Base-by-base conservation (phyloP, 2,329 filamentous ascomycete species). In the Arthrobotrys musiformis region DNA sequence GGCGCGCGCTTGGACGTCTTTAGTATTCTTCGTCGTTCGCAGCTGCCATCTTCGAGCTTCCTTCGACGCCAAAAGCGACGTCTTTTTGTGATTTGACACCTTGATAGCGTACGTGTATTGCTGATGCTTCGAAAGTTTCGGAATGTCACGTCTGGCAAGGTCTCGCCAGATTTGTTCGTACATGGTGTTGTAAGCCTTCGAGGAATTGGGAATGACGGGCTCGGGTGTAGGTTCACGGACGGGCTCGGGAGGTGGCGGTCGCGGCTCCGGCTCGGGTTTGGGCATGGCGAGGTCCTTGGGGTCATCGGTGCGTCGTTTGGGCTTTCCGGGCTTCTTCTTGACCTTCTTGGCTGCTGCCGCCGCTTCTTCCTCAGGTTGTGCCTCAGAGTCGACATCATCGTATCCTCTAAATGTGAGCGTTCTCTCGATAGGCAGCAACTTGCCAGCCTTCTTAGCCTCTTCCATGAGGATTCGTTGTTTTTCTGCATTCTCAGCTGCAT, bases 161-260 rank as follows among this genome's bases (percentile, higher is more conserved):
- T 99, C 95, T 79, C 94, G 92, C 91, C 93, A 96, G 79, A 98
- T 98, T 83, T 97, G 93, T 81, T 97, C 94, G 83, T 97, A 97
- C 72, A 99, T 94, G 83, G 97, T 94, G 82, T 96, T 93, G 85
- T 96, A 99, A 17, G 92, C 93, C 83, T 97, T 97, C 61, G 93
- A 95, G 19, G 75, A 78, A 67, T 81, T 79, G 3, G 80, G 79
- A 30, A 80, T 35, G 66, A 79, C 78, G 42, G 80, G 79, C 50
- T 81, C 69, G 4, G 73, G 73, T 1, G 68, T 78, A 0, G 61
- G 40, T 42, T 78, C 80, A 22, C 79, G 79, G 17, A 79, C 52
- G 22, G 68, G 64, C 26, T 78, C 64, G 35, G 67, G 28, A 8
- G 66, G 40, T 4, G 54, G 44, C 8, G 72, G 58, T 26, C 24